phyloP scores from a whole-genome alignment of 208 protist genomes.

The Trypanosoma cruzi region DNA sequence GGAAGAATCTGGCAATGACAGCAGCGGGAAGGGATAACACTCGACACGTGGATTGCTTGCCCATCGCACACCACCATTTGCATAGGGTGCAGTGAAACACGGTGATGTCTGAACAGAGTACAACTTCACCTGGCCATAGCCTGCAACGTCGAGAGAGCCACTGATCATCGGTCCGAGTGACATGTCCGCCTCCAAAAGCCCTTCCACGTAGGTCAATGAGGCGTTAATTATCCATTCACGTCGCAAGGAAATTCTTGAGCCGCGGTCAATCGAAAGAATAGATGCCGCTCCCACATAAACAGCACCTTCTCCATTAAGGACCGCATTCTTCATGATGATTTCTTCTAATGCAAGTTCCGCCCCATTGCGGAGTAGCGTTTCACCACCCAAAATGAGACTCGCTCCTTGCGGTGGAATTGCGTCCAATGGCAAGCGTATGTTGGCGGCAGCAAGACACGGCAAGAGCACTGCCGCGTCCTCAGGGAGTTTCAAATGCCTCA shows the following conservation, averaged over 20 bases:
- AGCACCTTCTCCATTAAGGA: conserved; percentile 5
- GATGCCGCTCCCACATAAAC: background rate
- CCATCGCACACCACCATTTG: background rate
- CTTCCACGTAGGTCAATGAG: background rate
- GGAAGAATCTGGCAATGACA: background rate
- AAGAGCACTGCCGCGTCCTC: conserved; percentile 31
- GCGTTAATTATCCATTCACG: conserved; percentile 7
- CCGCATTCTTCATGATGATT: conserved; percentile 32
- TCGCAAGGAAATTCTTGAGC: background rate
- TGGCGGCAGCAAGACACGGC: conserved; percentile 27
- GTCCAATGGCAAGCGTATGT: background rate
- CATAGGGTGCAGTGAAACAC: background rate
- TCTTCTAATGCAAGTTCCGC: conserved; percentile 42
- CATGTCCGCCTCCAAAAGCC: conserved; percentile 5
- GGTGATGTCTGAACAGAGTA: conserved; percentile 1
- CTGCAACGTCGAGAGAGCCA: conserved; percentile 6
- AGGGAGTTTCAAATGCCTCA: conserved; percentile 34
- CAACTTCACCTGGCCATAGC: conserved; percentile 1
- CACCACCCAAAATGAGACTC: conserved; percentile 40
- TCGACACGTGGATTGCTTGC: background rate
- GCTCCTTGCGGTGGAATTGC: conserved; percentile 23
- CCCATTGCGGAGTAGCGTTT: conserved; percentile 37
- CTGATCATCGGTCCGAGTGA: background rate
- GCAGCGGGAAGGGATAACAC: background rate
- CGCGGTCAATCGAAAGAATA: background rate